Base-by-base conservation (phyloP, 75 land plant genomes). In the Cupressus sempervirens region DNA sequence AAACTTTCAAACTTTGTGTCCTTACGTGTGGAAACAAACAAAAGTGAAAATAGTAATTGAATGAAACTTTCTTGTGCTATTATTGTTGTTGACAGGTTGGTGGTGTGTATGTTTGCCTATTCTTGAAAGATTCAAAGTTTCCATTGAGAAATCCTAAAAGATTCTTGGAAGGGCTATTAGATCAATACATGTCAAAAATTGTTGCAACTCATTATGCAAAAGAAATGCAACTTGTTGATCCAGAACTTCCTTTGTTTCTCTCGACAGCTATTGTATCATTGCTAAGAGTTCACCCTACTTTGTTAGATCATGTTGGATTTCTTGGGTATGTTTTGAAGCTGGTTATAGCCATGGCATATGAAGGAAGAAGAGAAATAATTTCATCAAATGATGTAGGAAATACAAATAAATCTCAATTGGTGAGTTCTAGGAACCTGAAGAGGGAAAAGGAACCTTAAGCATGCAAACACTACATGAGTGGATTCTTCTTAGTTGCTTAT, bases 261-360 rank as follows among this genome's bases (percentile, higher is more conserved):
- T 98, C 99, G 82, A 97, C 99, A 84, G 99, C 99, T n/a, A 87
- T 98, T 53, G 99, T 98, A 36, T 96, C 99, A 36, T 90, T 98
- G 54, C 86, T 98, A 79, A 91, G 99, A 52, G 99, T 98, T 12
- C 98, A 98, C 85, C 99, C 99, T 82, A 89, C 93, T 53, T 92
- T 98, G 81, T 97, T 96, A 23, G 99, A 98, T 79, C 99, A 98
- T 89, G 99, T 96, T 70, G 99, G 96, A 72, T 93, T 95, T 88
- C 91, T 98, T 65, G 99, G 99, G 18, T 98, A 98, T 86, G n/a
- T n/a, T n/a, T n/a, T n/a, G n/a, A n/a, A n/a, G n/a, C n/a, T n/a
- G n/a, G n/a, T n/a, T n/a, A n/a, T n/a, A n/a, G n/a, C n/a, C n/a
- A n/a, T n/a, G n/a, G n/a, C n/a, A n/a, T n/a, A n/a, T n/a, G n/a